phyloP scores from a whole-genome alignment of 2,329 filamentous ascomycete genomes.

The Rhinocladiella similis region DNA sequence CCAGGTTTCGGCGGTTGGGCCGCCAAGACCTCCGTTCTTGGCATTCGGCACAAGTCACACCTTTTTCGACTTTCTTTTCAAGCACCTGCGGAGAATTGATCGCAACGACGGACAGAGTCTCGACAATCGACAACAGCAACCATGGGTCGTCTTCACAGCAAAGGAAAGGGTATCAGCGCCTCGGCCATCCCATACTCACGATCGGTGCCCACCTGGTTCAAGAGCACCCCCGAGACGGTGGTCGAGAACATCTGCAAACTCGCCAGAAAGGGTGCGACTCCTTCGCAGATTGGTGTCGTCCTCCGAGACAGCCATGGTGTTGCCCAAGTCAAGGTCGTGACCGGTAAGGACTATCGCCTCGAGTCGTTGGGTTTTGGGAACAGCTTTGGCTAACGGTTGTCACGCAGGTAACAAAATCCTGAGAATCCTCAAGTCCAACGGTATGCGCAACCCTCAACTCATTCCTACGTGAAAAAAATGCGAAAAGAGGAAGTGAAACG shows the following conservation, averaged over 20 bases:
- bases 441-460: constrained; percentile 63
- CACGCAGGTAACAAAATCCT: constrained; percentile 95
- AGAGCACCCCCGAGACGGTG: constrained; percentile 97
- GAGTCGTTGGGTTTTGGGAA: background rate
- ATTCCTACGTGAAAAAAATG: constrained; percentile 13
- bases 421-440: constrained; percentile 94
- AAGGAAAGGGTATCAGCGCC: constrained; percentile 98
- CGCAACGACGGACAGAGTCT: constrained; percentile 7
- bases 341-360: constrained; percentile 62
- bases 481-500: background rate
- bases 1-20: background rate
- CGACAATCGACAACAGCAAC: constrained; percentile 28
- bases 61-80: background rate
- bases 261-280: constrained; percentile 97
- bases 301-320: constrained; percentile 98
- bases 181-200: constrained; percentile 97
- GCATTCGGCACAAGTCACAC: background rate
- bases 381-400: constrained; percentile 3
- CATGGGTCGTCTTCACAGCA: constrained; percentile 98
- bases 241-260: constrained; percentile 99
- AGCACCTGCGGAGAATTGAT: background rate
- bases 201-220: constrained; percentile 89
- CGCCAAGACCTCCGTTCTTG: background rate
- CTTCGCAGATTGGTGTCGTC: constrained; percentile 98
- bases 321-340: constrained; percentile 96